Base-by-base conservation (phyloP, 306 rosid genomes). In the Castanea crenata region DNA sequence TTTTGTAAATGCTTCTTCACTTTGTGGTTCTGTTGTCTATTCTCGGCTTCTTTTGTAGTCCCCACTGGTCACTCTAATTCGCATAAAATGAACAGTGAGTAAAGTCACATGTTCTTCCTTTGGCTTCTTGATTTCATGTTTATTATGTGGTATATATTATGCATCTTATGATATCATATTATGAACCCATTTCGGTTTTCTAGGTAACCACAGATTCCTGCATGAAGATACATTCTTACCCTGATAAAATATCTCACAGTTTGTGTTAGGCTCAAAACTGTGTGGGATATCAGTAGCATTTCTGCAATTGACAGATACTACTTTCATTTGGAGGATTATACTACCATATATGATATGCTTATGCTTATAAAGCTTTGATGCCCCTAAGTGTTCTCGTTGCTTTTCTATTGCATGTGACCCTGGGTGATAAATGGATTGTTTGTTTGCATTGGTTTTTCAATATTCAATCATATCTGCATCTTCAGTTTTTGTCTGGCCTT, bases 401-500 rank as follows among this genome's bases (percentile, higher is more conserved):
- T 63, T 63, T 63, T 63, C 69, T 29, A 14, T 63, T 63, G 20
- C 20, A 4, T 63, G 35, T 5, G 69, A 15, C 38, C 4, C 19
- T 63, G 18, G 67, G 16, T 61, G 67, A 61, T 23, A 15, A 61
- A 12, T 25, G 34, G 15, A 15, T 63, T 78, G 76, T 78, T 38
- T 71, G 55, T 49, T 79, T 62, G 21, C 32, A 54, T 32, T 78
- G 82, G 31, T 15, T 52, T 51, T 27, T 73, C 46, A 15, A 10
- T 27, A 5, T 73, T 38, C 61, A 18, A 31, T n/a, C 31, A 18
- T 31, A 29, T 29, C 55, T 35, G 19, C 27, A 0, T 63, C n/a
- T 27, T 63, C 58, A 35, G 29, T 38, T 29, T 5, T 6, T 65
- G n/a, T 38, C 68, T 68, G 34, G 18, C 25, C 35, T 68, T 10